phyloP scores from a whole-genome alignment of 2,329 filamentous ascomycete genomes.

The Colletotrichum chrysophilum region DNA sequence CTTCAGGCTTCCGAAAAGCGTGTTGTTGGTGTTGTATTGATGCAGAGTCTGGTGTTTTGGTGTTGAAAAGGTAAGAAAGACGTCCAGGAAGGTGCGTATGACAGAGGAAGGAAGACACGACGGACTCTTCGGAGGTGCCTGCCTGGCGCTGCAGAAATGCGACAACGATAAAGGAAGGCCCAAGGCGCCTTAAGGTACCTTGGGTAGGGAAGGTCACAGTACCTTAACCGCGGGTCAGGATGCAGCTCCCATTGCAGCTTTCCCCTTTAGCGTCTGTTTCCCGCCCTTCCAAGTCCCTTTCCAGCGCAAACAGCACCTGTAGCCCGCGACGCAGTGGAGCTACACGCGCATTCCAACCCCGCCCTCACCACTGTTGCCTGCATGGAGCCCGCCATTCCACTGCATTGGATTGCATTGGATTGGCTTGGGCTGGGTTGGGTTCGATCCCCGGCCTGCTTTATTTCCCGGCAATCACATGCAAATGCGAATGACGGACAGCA shows the following conservation, averaged over 20 bases:
- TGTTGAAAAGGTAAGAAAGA: neutral
- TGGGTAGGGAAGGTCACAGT: neutral
- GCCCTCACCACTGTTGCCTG: neutral
- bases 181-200: neutral
- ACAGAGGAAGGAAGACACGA: neutral
- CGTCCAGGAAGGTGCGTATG: neutral
- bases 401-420: neutral
- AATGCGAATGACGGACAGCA: neutral
- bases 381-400: neutral
- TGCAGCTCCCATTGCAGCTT: neutral
- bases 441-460: neutral
- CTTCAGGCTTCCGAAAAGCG: neutral
- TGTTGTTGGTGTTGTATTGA: neutral
- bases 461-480: conserved; percentile 16
- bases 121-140: neutral
- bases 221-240: neutral
- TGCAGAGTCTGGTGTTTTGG: neutral
- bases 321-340: neutral
- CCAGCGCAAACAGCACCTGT: neutral
- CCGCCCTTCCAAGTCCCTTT: neutral
- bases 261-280: neutral
- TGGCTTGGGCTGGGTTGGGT: neutral
- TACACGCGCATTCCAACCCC: neutral
- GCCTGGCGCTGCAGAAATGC: neutral
- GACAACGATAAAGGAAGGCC: neutral